phyloP scores from a whole-genome alignment of 441 rosid genomes.

The Syzygium malaccense region DNA sequence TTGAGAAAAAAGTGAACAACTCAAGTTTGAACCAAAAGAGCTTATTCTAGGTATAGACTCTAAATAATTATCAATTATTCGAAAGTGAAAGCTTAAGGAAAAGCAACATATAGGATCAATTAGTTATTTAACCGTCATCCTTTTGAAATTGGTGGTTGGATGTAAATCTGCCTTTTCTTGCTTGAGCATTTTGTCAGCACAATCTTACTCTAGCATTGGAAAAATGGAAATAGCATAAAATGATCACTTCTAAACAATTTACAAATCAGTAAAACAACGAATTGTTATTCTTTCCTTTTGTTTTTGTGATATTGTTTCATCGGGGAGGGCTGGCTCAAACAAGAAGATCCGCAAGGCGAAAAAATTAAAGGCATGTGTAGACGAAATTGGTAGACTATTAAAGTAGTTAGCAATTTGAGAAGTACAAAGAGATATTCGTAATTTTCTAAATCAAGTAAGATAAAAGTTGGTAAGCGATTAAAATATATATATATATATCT shows the following conservation, averaged over 20 bases:
- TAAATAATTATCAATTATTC: too few species aligned
- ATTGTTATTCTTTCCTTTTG: too few species aligned
- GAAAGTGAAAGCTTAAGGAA: not conserved
- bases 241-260: not conserved
- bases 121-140: not conserved
- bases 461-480: not conserved
- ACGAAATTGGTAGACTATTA: too few species aligned
- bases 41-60: not conserved
- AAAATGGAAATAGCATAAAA: too few species aligned
- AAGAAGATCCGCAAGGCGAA: too few species aligned
- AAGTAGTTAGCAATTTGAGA: not conserved
- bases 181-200: not conserved
- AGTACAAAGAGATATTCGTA: not conserved
- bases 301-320: too few species aligned
- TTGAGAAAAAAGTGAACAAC: too few species aligned
- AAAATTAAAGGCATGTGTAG: too few species aligned
- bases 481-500: too few species aligned
- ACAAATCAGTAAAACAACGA: not conserved
- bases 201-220: not conserved
- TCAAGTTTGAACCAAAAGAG: not conserved
- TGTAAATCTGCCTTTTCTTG: not conserved
- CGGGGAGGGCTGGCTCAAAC: too few species aligned
- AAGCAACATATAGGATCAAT: not conserved
- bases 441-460: not conserved
- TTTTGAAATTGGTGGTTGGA: not conserved